phyloP scores from a whole-genome alignment of 768 basidiomycete species.

The Pleurotus sapidus region DNA sequence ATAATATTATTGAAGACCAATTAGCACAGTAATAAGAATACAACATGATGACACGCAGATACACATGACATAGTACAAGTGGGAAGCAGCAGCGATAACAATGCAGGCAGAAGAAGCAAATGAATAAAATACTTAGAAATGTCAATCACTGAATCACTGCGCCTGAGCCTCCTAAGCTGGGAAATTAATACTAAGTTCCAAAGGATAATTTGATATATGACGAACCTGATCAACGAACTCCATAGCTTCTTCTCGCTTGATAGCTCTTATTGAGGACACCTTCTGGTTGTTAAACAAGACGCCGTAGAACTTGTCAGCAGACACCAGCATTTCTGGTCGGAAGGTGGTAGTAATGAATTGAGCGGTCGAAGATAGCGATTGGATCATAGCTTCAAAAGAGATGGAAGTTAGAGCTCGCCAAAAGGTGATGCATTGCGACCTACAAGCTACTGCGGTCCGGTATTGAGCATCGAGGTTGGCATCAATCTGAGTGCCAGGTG shows the following conservation, averaged over 20 bases:
- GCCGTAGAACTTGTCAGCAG: slow-evolving; percentile 96
- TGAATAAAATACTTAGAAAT: background rate
- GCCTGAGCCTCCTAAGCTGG: slow-evolving; percentile 18
- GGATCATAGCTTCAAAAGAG: slow-evolving; percentile 77
- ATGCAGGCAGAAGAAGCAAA: background rate
- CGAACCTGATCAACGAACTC: slow-evolving; percentile 89
- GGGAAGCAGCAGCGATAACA: too few relatives aligned
- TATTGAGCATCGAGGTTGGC: slow-evolving; percentile 98
- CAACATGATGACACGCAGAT: too few relatives aligned
- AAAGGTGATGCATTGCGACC: slow-evolving; percentile 21
- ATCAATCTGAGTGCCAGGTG: slow-evolving; percentile 62
- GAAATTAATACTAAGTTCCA: background rate
- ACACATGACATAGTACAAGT: too few relatives aligned
- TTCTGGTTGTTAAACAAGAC: slow-evolving; percentile 96
- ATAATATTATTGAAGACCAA: too few relatives aligned
- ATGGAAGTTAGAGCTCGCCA: background rate
- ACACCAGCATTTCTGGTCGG: slow-evolving; percentile 94
- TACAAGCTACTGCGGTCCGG: slow-evolving; percentile 93
- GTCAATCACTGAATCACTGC: slow-evolving; percentile 7
- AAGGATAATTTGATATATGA: slow-evolving; percentile 5
- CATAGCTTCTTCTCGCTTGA: slow-evolving; percentile 87
- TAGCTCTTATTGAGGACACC: slow-evolving; percentile 83
- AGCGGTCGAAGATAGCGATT: slow-evolving; percentile 79
- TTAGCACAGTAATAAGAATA: too few relatives aligned
- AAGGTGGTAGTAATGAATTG: slow-evolving; percentile 99